Evolutionary conservation across 768 basidiomycete species (phyloP), one percentile per base, ranked within the genome.

Genomic region (Tylopilus vinaceipallidus): DNA sequence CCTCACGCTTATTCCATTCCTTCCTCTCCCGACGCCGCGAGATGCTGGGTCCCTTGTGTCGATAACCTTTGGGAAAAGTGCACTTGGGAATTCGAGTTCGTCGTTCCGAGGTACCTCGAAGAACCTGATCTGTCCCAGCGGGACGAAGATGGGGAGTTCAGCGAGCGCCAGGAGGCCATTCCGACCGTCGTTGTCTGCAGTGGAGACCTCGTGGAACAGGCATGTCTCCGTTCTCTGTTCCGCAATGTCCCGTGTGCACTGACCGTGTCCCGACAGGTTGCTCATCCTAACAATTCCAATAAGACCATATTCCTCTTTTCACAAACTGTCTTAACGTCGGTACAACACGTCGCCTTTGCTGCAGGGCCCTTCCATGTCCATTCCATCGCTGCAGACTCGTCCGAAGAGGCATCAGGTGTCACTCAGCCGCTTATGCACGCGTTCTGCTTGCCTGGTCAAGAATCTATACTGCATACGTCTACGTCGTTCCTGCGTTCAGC

Each of bases 11-110:
- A 88, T 62, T 92, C 94, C 3, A 87, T 85, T 4, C 86, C 93
- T 1, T 88, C 90, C 0, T 86, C 86, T 8, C 85, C 93, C 6
- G 91, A 95, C 63, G 79, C 91, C 16, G 94, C 95, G n/a, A 78
- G 97, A 61, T 94, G 91, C 60, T 99, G 97, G 97, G 86, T 98
- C n/a, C 97, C 97, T 13, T 99, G 97, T 61, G 70, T 98, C 17
- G 97, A 99, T 67, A 90, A 83, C 59, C 70, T 93, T 19, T 95
- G 93, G 91, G 95, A 97, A 69, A 86, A 91, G 60, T 97, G 91
- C 59, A 95, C 95, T 7, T 99, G 97, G 97, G 97, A 99, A 62
- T 88, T 98, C 49, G 92, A 98, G 68, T 91, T 97, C 66, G 83
- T 97, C 43, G 95, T 97, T 29, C 94, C 95, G 42, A 77, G 86